Conservation (phyloP, 2,329 filamentous ascomycete species). For the Raffaelea arxii region DNA sequence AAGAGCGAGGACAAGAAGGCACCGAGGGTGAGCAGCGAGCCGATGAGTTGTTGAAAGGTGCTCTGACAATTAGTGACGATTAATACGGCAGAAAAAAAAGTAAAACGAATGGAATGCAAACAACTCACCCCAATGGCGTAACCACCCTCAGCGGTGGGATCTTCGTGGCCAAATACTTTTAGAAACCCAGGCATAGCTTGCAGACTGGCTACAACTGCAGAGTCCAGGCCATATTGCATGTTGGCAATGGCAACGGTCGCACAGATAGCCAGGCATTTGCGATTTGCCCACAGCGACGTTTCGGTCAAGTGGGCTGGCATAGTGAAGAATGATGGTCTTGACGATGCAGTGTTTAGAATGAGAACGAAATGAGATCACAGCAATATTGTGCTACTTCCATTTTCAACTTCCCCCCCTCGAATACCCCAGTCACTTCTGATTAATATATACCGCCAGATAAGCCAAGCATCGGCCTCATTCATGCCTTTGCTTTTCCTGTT, state of each 20-base stretch:
- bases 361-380: no score
- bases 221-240: constrained; percentile 43
- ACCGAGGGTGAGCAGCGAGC: constrained; percentile 40
- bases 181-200: constrained; percentile 43
- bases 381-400: no score
- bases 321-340: background rate
- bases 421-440: no score
- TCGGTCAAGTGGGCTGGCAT: constrained; percentile 5
- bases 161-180: constrained; percentile 37
- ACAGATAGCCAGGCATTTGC: constrained; percentile 36
- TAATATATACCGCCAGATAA: no score
- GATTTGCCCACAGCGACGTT: constrained; percentile 13
- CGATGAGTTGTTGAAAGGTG: constrained; percentile 42
- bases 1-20: constrained; percentile 38
- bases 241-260: constrained; percentile 35
- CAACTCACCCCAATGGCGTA: constrained; percentile 30
- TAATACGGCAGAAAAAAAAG: no score
- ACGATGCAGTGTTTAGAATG: no score
- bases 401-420: no score
- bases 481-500: no score
- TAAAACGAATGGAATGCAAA: no score
- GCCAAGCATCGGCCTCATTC: no score
- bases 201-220: constrained; percentile 31
- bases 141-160: constrained; percentile 22
- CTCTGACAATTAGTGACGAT: constrained; percentile 18